Percentiles rank a stretch among this genome's conserved stretches.
These are phyloP conservation scores for Gracilaria domingensis DNA, from an alignment of 23 red algal genomes.

Conservation along the genomic window DNA sequence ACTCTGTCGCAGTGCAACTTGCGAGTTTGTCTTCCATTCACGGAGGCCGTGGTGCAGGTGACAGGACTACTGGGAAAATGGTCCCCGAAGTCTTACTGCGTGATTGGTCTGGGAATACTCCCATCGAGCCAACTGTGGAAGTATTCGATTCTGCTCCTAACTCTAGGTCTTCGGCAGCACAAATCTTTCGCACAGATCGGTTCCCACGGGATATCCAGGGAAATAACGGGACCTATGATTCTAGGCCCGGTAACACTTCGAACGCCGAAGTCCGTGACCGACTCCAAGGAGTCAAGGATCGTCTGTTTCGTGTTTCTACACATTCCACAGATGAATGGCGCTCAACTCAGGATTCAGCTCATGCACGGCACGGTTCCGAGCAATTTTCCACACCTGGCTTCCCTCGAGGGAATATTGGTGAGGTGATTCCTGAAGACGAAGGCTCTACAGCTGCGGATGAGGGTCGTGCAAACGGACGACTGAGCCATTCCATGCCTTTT, in stretches of 20 bases:
- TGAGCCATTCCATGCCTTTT: background rate
- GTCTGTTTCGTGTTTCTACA: background rate
- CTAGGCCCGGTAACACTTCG: background rate
- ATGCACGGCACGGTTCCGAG: background rate
- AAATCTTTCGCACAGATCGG: background rate
- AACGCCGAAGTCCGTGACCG: background rate
- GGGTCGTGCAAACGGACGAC: background rate
- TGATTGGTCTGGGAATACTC: conserved; percentile 63
- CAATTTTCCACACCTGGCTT: background rate
- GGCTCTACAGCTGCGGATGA: background rate
- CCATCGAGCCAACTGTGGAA: conserved; percentile 65
- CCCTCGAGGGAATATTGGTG: background rate
- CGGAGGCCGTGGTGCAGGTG: conserved; percentile 8
- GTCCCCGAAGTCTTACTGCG: conserved; percentile 60
- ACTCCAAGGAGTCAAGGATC: conserved; percentile 4
- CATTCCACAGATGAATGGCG: background rate
- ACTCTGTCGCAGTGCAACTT: conserved; percentile 12
- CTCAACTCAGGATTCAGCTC: background rate
- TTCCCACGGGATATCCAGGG: background rate
- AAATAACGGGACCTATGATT: background rate
- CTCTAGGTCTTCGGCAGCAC: conserved; percentile 45
- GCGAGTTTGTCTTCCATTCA: conserved; percentile 1
- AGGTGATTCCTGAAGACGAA: background rate
- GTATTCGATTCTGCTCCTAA: conserved; percentile 58
- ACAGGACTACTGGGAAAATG: conserved; percentile 32